Evolutionary conservation across 1,284 basidiomycete species (phyloP).

Genomic region (Ustilago tritici): DNA sequence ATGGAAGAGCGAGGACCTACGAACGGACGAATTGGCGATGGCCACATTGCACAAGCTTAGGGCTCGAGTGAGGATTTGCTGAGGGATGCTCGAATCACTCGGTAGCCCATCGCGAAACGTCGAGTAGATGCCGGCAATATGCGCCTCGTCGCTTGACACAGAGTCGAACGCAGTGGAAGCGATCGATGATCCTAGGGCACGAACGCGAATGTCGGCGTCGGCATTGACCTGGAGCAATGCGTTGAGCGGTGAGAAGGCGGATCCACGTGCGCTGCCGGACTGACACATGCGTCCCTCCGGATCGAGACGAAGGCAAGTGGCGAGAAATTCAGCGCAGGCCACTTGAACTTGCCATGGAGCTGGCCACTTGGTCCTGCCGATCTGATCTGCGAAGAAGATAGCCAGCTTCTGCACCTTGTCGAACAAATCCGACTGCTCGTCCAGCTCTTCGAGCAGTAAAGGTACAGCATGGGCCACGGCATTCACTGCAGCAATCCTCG

Average conservation of each 20-base stretch:
- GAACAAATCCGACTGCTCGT: slow-evolving; percentile 37
- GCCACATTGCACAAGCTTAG: slow-evolving; percentile 85
- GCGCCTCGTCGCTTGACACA: slow-evolving; percentile 17
- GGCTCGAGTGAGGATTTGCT: slow-evolving; percentile 82
- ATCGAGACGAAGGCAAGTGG: slow-evolving; percentile 71
- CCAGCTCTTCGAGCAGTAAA: slow-evolving; percentile 13
- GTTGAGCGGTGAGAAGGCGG: slow-evolving; percentile 6
- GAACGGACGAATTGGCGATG: slow-evolving; percentile 80
- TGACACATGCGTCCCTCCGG: slow-evolving; percentile 15
- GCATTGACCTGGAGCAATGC: slow-evolving; percentile 46
- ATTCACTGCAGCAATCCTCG: slow-evolving; percentile 24
- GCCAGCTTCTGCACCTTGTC: slow-evolving; percentile 39
- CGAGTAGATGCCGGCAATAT: slow-evolving; percentile 40
- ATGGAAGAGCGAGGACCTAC: slow-evolving; percentile 89
- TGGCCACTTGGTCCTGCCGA: slow-evolving; percentile 31
- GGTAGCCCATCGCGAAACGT: slow-evolving; percentile 34
- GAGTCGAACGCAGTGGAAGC: slow-evolving; percentile 74
- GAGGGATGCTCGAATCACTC: slow-evolving; percentile 73
- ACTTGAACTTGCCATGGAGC: slow-evolving; percentile 62
- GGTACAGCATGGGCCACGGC: slow-evolving; percentile 25
- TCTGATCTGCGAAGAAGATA: slow-evolving; percentile 42
- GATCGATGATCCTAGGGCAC: slow-evolving; percentile 79
- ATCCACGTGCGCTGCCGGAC: slow-evolving; percentile 16
- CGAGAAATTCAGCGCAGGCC: slow-evolving; percentile 74
- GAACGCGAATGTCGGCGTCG: slow-evolving; percentile 86